These are phyloP conservation scores for Daldinia decipiens DNA, from an alignment of 495 filamentous ascomycete species.

Conservation along the genomic window DNA sequence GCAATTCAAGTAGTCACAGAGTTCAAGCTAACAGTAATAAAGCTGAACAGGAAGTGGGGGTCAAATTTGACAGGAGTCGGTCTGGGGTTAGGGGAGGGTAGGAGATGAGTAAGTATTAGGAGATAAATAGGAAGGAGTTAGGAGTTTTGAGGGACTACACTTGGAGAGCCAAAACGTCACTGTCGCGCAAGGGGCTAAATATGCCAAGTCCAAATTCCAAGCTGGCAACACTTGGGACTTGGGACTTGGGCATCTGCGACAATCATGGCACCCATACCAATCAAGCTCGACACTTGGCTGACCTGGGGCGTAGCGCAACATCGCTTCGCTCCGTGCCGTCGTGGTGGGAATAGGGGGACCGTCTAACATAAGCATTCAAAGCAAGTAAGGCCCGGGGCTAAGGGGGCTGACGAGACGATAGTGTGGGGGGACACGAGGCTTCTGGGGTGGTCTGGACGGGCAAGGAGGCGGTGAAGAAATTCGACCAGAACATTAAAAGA, in stretches of 20 bases:
- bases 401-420: constrained; percentile 39
- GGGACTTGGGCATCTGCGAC: constrained; percentile 41
- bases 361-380: constrained; percentile 46
- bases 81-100: constrained; percentile 24
- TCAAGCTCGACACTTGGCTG: constrained; percentile 37
- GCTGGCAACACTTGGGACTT: too few species aligned
- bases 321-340: constrained; percentile 47
- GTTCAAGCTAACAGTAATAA: constrained; percentile 21
- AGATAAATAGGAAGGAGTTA: constrained; percentile 35
- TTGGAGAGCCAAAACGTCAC: constrained; percentile 39
- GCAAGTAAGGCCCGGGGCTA: constrained; percentile 37
- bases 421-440: constrained; percentile 45
- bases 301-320: constrained; percentile 43
- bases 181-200: constrained; percentile 38
- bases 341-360: constrained; percentile 40
- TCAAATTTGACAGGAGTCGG: constrained; percentile 30
- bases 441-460: constrained; percentile 41
- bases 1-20: constrained; percentile 12
- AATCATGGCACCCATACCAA: constrained; percentile 38
- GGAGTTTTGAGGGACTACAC: constrained; percentile 28
- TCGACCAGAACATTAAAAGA: constrained; percentile 16
- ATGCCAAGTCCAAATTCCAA: constrained; percentile 31
- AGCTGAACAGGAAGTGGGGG: constrained; percentile 24
- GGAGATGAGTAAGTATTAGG: constrained; percentile 28
- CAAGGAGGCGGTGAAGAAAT: constrained; percentile 46